Percentiles rank a stretch among this genome's conserved stretches.
These are phyloP conservation scores for Thalassiosira profunda DNA, from an alignment of 108 stramenopile genomes.

Conservation along the genomic window DNA sequence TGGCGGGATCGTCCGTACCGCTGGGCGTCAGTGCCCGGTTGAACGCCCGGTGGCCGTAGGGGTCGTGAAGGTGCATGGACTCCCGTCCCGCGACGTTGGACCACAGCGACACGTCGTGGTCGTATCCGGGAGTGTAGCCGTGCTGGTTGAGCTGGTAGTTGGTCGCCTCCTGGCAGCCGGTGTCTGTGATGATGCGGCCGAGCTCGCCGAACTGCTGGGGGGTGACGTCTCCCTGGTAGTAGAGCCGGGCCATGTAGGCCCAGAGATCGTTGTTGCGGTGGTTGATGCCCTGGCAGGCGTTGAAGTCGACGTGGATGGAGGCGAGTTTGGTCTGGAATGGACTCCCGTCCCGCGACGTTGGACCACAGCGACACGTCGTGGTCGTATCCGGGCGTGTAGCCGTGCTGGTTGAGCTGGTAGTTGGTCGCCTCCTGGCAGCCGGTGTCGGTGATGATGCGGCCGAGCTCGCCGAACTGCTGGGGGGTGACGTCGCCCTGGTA, in stretches of 20 bases:
- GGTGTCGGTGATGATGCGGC: slow-evolving; percentile 26
- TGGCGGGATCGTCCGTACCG: background rate
- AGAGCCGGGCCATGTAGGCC: slow-evolving; percentile 55
- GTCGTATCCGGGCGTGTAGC: slow-evolving; percentile 24
- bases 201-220: slow-evolving; percentile 26
- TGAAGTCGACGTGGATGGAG: slow-evolving; percentile 31
- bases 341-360: slow-evolving; percentile 33
- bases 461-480: slow-evolving; percentile 22
- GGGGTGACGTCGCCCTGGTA: slow-evolving; percentile 22
- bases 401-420: slow-evolving; percentile 13
- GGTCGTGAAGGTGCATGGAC: background rate
- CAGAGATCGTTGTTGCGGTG: slow-evolving; percentile 44
- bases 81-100: slow-evolving; percentile 37
- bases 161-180: slow-evolving; percentile 4
- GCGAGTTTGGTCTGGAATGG: background rate
- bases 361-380: slow-evolving; percentile 25
- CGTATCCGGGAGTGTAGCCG: slow-evolving; percentile 12
- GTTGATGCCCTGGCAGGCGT: slow-evolving; percentile 15
- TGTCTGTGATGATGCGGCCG: slow-evolving; percentile 40
- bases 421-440: slow-evolving; percentile 13
- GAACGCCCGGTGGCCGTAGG: slow-evolving; percentile 11
- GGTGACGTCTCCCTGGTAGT: slow-evolving; percentile 33
- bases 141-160: slow-evolving; percentile 11
- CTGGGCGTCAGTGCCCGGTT: background rate
- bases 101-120: slow-evolving; percentile 25